A percentile compares a stretch with the other conserved stretches of the same genome.
Conservation (phyloP, 1,284 basidiomycete genomes). For the Lentinula novae-zelandiae region DNA sequence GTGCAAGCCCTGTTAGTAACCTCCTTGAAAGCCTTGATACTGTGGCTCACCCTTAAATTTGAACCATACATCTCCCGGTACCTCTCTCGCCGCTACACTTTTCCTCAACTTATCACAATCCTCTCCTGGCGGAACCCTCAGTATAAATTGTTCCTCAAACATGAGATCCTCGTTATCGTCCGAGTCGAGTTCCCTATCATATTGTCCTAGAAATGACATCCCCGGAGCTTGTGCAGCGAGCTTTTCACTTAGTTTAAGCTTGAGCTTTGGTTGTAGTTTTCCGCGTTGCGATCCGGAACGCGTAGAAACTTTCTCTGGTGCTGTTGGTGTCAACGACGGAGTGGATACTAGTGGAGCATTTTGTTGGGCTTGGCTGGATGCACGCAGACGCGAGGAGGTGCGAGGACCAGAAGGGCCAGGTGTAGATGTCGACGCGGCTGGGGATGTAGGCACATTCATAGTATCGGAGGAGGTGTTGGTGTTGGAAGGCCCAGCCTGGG, state of each 20-base stretch:
- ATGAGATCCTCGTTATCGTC: slow-evolving; percentile 84
- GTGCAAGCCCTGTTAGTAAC: neutral
- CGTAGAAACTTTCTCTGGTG: slow-evolving; percentile 22
- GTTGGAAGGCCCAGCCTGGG: slow-evolving; percentile 1
- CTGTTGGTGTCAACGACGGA: neutral
- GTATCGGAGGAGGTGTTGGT: neutral
- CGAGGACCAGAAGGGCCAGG: slow-evolving; percentile 7
- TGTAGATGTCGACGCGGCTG: neutral
- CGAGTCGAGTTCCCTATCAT: slow-evolving; percentile 93
- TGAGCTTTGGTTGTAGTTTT: slow-evolving; percentile 70
- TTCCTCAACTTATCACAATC: slow-evolving; percentile 77
- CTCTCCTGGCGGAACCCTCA: slow-evolving; percentile 85
- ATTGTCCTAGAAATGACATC: slow-evolving; percentile 81
- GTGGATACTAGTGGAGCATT: slow-evolving; percentile 10
- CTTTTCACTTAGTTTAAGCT: slow-evolving; percentile 80
- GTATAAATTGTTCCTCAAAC: slow-evolving; percentile 97
- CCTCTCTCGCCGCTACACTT: slow-evolving; percentile 77
- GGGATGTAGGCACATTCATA: neutral
- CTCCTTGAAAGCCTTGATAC: neutral
- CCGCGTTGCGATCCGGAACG: slow-evolving; percentile 39
- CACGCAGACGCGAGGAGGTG: slow-evolving; percentile 39
- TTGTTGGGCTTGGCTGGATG: slow-evolving; percentile 4
- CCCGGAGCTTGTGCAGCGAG: slow-evolving; percentile 72
- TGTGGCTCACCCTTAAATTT: slow-evolving; percentile 84
- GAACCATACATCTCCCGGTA: slow-evolving; percentile 90